Evolutionary conservation across 345 rosid species (phyloP).

Genomic region (Populus tremula): DNA sequence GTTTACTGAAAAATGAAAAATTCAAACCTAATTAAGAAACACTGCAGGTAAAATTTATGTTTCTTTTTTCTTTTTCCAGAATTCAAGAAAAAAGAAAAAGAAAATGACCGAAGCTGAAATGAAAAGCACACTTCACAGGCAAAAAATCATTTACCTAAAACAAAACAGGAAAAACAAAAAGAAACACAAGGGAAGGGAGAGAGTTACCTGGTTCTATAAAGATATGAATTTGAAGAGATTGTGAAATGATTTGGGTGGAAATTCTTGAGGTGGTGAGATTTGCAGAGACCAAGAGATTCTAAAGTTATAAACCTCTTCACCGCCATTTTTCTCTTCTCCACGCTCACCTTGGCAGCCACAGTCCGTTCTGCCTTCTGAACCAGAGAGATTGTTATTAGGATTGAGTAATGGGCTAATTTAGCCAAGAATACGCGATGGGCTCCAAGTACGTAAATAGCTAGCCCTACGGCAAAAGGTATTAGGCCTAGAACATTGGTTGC

Average conservation of each 20-base stretch:
- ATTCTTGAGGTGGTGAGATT: slow-evolving; percentile 19
- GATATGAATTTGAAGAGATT: background rate
- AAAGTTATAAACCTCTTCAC: slow-evolving; percentile 36
- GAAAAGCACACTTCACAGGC: no score
- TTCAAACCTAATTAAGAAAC: background rate
- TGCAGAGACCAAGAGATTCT: slow-evolving; percentile 17
- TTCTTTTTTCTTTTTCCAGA: background rate
- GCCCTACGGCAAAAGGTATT: no score
- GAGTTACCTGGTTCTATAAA: background rate
- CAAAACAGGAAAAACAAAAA: background rate
- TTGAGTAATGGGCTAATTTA: background rate
- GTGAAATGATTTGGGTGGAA: slow-evolving; percentile 2
- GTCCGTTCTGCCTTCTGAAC: background rate
- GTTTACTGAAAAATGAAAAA: background rate
- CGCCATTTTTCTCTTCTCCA: slow-evolving; percentile 11
- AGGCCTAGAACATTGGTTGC: no score
- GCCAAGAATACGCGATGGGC: no score
- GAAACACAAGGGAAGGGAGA: background rate
- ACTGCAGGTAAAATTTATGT: background rate
- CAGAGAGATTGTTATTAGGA: no score
- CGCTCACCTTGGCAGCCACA: background rate
- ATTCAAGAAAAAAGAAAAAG: background rate
- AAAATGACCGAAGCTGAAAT: background rate
- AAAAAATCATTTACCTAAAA: background rate
- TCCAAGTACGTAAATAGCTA: no score